Conservation (phyloP, 1,139 yeast genomes). For the Torulaspora pretoriensis region DNA sequence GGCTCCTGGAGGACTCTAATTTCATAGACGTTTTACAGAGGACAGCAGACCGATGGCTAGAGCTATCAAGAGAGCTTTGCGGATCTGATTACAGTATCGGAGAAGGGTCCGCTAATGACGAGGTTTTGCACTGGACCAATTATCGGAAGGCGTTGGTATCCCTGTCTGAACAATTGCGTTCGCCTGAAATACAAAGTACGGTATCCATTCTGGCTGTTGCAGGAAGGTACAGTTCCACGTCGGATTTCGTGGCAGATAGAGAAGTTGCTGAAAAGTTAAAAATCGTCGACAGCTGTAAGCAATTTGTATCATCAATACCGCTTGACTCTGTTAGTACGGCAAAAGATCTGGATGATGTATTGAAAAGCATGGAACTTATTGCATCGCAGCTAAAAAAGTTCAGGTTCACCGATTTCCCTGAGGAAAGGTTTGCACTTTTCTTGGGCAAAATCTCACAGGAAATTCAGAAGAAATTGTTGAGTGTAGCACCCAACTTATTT, state of each 20-base stretch:
- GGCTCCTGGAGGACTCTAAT: conserved; percentile 45
- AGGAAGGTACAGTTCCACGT: conserved; percentile 75
- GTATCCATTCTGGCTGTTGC: conserved; percentile 61
- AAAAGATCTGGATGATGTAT: conserved; percentile 44
- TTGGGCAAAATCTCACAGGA: conserved; percentile 59
- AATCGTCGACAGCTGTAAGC: conserved; percentile 52
- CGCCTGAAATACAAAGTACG: conserved; percentile 54
- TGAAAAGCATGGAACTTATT: conserved; percentile 44
- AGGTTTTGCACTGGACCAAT: conserved; percentile 74
- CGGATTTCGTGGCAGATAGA: conserved; percentile 67
- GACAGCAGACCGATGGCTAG: conserved; percentile 70
- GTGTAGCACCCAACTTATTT: conserved; percentile 39
- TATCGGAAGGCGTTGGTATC: conserved; percentile 59
- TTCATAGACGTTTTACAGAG: conserved; percentile 64
- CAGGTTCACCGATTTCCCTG: conserved; percentile 59
- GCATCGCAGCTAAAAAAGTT: conserved; percentile 65
- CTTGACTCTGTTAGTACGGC: conserved; percentile 56
- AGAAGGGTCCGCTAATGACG: conserved; percentile 63
- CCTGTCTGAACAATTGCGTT: conserved; percentile 55
- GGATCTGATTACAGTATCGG: conserved; percentile 48
- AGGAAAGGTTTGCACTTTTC: conserved; percentile 57
- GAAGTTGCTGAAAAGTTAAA: conserved; percentile 59
- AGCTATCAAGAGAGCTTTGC: conserved; percentile 56
- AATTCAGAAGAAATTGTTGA: conserved; percentile 37
- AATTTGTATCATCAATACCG: conserved; percentile 68